These are phyloP conservation scores for Acanthamoeba healyi DNA, from an alignment of 208 protist genomes.

Conservation along the genomic window DNA sequence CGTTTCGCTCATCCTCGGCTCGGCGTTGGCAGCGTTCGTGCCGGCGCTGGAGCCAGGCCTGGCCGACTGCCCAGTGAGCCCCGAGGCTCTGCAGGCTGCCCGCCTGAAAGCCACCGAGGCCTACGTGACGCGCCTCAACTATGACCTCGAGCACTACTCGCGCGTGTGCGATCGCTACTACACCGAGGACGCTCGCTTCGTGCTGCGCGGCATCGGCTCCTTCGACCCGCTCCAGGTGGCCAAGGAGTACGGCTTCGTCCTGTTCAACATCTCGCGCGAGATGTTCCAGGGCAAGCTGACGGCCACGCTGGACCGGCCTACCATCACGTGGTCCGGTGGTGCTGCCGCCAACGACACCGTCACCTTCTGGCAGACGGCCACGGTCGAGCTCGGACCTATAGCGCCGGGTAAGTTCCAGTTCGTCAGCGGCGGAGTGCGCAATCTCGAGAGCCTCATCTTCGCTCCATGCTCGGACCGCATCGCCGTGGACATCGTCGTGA, in stretches of 20 bases:
- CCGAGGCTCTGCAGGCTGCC: not conserved
- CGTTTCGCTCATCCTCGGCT: too few species aligned
- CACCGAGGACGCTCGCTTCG: not conserved
- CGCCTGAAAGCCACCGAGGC: not conserved
- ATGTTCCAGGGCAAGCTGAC: not conserved
- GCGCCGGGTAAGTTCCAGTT: not conserved
- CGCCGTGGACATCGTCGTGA: not conserved
- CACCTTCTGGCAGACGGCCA: not conserved
- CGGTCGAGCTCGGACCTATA: not conserved
- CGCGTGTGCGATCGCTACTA: not conserved
- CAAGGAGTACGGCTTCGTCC: slow-evolving; percentile 27
- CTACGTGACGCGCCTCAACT: not conserved
- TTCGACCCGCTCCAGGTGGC: not conserved
- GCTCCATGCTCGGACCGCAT: not conserved
- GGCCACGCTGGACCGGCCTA: not conserved
- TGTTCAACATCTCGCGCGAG: not conserved
- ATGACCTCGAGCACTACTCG: not conserved
- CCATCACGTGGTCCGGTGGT: not conserved
- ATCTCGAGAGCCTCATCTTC: not conserved
- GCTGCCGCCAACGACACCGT: not conserved
- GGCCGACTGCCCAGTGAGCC: not conserved
- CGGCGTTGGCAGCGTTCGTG: too few species aligned
- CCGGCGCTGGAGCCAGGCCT: too few species aligned
- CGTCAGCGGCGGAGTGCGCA: not conserved
- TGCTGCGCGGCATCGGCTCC: not conserved